Conservation (phyloP, 176 grass and related monocot genomes). For the Paspalum vaginatum region DNA sequence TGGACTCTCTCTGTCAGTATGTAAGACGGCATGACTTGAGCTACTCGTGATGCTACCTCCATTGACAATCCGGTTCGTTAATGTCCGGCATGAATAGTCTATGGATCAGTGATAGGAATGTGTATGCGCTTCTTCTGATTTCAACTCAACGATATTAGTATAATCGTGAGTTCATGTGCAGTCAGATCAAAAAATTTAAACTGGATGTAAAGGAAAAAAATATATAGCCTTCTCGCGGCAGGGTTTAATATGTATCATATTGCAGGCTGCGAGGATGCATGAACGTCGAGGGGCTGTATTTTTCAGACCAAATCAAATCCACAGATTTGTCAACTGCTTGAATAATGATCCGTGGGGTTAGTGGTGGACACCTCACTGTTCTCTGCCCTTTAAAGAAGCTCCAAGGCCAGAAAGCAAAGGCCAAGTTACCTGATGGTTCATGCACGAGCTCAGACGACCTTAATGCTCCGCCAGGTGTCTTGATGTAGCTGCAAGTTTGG, state of each 20-base stretch:
- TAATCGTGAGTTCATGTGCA: constrained; percentile 31
- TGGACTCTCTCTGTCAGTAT: constrained; percentile 4
- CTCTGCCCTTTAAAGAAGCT: constrained; percentile 34
- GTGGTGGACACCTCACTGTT: constrained; percentile 40
- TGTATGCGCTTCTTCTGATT: not conserved
- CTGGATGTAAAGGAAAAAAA: constrained; percentile 16
- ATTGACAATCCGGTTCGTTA: constrained; percentile 38
- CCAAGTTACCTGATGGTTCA: constrained; percentile 31
- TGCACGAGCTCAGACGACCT: not conserved
- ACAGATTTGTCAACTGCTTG: constrained; percentile 44
- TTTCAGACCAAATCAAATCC: constrained; percentile 49
- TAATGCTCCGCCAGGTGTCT: not conserved
- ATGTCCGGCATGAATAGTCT: not conserved
- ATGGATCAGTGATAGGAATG: no score
- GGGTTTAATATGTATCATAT: not conserved
- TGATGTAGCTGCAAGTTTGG: not conserved
- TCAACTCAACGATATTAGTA: not conserved
- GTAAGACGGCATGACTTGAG: not conserved
- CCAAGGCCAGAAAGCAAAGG: constrained; percentile 26
- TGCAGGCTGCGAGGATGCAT: constrained; percentile 33
- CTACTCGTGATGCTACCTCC: not conserved
- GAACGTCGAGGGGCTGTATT: constrained; percentile 34
- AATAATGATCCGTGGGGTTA: constrained; percentile 12
- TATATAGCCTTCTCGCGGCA: not conserved
- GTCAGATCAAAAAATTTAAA: constrained; percentile 19